Base-by-base conservation (phyloP, 768 basidiomycete genomes). In the Suillus occidentalis region DNA sequence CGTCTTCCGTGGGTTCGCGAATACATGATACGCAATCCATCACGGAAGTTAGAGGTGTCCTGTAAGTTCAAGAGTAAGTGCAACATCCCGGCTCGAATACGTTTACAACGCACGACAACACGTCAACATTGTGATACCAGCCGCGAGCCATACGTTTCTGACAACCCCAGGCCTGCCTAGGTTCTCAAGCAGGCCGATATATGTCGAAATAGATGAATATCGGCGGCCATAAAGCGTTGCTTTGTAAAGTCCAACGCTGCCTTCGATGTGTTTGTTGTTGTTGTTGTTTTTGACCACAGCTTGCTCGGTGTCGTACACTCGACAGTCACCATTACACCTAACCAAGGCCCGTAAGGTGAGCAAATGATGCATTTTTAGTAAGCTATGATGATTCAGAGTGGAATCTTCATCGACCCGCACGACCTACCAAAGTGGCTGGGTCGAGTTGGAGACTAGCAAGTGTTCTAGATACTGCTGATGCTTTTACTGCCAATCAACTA, bases 391-490 rank as follows among this genome's bases (percentile, higher is more conserved):
- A 94, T 86, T 90, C 89, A 91, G 92, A 94, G 92, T 94, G 92
- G 92, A 92, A 88, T 80, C 92, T 89, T 78, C 76, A 90, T 85
- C 80, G 83, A 93, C 86, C 90, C 83, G 78, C 76, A 69, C 75
- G 71, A 18, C 10, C 1, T 3, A 36, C 62, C 52, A 62, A 66
- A 66, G 66, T 68, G 67, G 81, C 75, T 78, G 89, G 90, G 88
- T 90, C 80, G 84, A 84, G 67, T 73, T 84, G 91, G 82, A 85
- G 92, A 94, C 91, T 79, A 73, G 66, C 72, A 81, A 80, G 87
- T 84, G 91, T 92, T 92, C 91, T 83, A 88, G 92, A 94, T 95
- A 95, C 92, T 95, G 87, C 92, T 95, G 92, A 94, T 78, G 79
- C 80, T 2, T 36, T 56, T 60, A 42, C 49, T 61, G 28, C 50